Percentiles rank a stretch among this genome's conserved stretches.
phyloP scores from a whole-genome alignment of 2,329 filamentous ascomycete species.

The Pezicula radicicola region DNA sequence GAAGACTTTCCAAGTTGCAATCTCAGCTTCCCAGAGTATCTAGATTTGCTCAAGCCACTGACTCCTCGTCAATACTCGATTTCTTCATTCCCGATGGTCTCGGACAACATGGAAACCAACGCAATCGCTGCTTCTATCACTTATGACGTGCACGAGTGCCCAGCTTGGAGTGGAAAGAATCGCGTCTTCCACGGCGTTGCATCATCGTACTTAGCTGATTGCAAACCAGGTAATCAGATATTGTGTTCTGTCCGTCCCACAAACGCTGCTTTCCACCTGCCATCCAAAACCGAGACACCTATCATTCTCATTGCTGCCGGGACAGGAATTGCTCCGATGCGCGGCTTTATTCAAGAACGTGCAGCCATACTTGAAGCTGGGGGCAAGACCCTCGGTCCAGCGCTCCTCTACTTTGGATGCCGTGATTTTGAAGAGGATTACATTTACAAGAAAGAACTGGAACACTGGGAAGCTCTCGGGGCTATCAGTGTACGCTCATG shows the following conservation, averaged over 20 bases:
- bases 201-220: conserved; percentile 42
- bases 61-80: conserved; percentile 77
- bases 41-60: conserved; percentile 74
- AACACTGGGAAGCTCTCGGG: neutral
- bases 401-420: neutral
- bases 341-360: conserved; percentile 24
- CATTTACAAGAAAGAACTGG: neutral
- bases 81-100: conserved; percentile 54
- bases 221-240: conserved; percentile 33
- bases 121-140: conserved; percentile 28
- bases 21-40: conserved; percentile 64
- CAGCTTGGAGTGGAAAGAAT: conserved; percentile 11
- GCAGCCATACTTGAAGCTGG: conserved; percentile 15
- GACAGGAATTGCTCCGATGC: conserved; percentile 25
- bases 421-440: neutral
- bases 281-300: conserved; percentile 23
- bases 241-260: conserved; percentile 37
- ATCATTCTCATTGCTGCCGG: conserved; percentile 30
- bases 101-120: conserved; percentile 7
- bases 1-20: conserved; percentile 57
- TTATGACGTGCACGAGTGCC: conserved; percentile 32
- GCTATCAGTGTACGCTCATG: neutral
- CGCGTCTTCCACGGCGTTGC: conserved; percentile 34
- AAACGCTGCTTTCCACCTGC: conserved; percentile 26
- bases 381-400: neutral